Evolutionary conservation across 2,329 filamentous ascomycete genomes (phyloP), one percentile per base, ranked within the genome.

Genomic region (Ustilaginoidea virens): DNA sequence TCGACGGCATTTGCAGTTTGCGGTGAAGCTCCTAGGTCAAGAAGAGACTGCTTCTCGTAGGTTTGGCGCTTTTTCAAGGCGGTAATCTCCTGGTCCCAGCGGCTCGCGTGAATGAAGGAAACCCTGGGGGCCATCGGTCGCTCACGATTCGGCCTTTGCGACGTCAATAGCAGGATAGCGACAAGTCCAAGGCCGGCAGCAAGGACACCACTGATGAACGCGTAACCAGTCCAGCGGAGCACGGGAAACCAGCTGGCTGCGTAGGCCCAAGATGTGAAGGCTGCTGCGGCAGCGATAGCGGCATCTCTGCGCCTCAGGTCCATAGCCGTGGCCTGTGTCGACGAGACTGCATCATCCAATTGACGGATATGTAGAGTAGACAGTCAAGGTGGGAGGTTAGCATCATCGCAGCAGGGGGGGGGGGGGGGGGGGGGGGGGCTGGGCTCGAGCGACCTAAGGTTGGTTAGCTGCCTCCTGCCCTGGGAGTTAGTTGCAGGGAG

Each of bases 231-330:
- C 67, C 80, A 92, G 51, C 83, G 82, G 40, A 96, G 61, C 34
- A 74, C 60, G 17, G 87, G 85, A 44, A 85, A 63, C 75, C 80
- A 92, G 58, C 80, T 75, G 41, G 82, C 76, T 35, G 78, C 68
- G 51, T 86, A 77, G 37, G 81, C 80, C 87, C 87, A 96, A 49
- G 82, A 77, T 51, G 94, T 62, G 55, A 93, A 82, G 52, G 64
- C 68, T 52, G 66, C 73, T 50, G 78, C 52, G 52, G 66, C 68
- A 51, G 74, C 73, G 54, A 80, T 53, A 51, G 72, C 64, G 53
- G 75, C 65, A 68, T 85, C 68, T 65, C 70, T 73, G 59, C 72
- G 70, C 63, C 72, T 71, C 60, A 82, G 64, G 65, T 71, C 74
- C 78, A 80, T 74, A 55, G 47, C 47, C 50, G 42, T 38, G 41